These are phyloP conservation scores for Schizosaccharomyces cryophilus DNA, from an alignment of 805 yeast species.

Conservation along the genomic window DNA sequence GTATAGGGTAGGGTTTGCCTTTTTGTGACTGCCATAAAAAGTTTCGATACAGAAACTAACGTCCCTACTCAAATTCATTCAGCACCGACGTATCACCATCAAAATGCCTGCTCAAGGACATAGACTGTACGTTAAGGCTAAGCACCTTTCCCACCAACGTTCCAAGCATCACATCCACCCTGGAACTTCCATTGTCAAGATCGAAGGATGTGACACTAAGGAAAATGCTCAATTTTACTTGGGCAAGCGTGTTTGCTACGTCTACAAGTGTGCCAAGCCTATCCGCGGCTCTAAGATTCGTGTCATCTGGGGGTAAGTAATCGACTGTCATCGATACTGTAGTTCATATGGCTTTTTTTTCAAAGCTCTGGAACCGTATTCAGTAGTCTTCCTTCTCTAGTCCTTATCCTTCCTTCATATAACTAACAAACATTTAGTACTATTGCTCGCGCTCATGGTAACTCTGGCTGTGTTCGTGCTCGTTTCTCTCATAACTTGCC, in stretches of 20 bases:
- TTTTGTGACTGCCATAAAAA: neutral
- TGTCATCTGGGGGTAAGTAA: conserved; percentile 77
- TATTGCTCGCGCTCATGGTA: conserved; percentile 43
- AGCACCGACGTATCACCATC: neutral
- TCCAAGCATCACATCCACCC: conserved; percentile 96
- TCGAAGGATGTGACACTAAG: conserved; percentile 81
- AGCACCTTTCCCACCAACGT: conserved; percentile 99
- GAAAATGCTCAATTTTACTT: conserved; percentile 96
- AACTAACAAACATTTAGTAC: neutral
- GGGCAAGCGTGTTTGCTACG: conserved; percentile 98
- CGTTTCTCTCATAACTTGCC: conserved; percentile 97
- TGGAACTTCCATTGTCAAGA: conserved; percentile 84
- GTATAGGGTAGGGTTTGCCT: neutral
- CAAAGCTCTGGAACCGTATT: neutral
- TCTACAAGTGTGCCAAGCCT: conserved; percentile 96
- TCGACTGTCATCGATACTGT: no score
- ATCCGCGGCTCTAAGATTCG: conserved; percentile 90
- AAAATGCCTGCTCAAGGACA: conserved; percentile 2
- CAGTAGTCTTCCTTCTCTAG: neutral
- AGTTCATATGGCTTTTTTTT: no score
- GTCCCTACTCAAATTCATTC: neutral
- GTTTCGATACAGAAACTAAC: neutral
- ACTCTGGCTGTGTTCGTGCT: conserved; percentile 95
- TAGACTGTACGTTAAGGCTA: conserved; percentile 89
- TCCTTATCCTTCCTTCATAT: neutral